Base-by-base conservation (phyloP, 2,329 filamentous ascomycete genomes). In the Penicillium sp. region DNA sequence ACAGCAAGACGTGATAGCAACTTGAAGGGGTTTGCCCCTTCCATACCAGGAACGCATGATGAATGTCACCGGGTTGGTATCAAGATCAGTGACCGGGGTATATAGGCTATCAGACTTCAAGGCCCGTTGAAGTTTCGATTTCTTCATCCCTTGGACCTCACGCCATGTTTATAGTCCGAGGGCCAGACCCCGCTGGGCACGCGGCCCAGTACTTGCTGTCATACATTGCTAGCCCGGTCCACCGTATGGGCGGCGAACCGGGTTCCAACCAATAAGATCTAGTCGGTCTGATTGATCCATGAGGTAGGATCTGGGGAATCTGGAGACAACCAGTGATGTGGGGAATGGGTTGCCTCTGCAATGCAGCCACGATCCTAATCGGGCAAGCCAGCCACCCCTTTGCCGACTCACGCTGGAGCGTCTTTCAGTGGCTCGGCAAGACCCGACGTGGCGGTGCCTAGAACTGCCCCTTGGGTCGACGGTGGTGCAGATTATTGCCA, bases 41-140 rank as follows among this genome's bases (percentile, higher is more conserved):
- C 55, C 55, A 52, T 50, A 57, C 55, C 55, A 57, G 41, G 51
- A 45, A 34, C 55, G 51, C 51, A 57, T 57, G n/a, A 43, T 57
- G 31, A 11, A 13, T 2, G 24, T 42, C 22, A 5, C 18, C 27
- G 44, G 21, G 8, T 11, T 34, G 32, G 10, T 18, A 40, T 40
- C 38, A 39, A 39, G 10, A 40, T 18, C n/a, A 9, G 13, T n/a
- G n/a, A 14, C 34, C 4, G n/a, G 8, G 8, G 18, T 18, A 18
- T n/a, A 13, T 7, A n/a, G 24, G 6, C 13, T 36, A 36, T n/a
- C 13, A n/a, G 13, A 36, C 34, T 5, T n/a, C 4, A n/a, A 36
- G n/a, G 34, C 34, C 34, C 13, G 34, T 36, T 13, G n/a, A 36
- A 36, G n/a, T n/a, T n/a, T n/a, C 11, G 6, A 7, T 36, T 7